A percentile compares a stretch with the other conserved stretches of the same genome.
Conservation (phyloP, 1,284 basidiomycete genomes). For the Puccinia triticina region DNA sequence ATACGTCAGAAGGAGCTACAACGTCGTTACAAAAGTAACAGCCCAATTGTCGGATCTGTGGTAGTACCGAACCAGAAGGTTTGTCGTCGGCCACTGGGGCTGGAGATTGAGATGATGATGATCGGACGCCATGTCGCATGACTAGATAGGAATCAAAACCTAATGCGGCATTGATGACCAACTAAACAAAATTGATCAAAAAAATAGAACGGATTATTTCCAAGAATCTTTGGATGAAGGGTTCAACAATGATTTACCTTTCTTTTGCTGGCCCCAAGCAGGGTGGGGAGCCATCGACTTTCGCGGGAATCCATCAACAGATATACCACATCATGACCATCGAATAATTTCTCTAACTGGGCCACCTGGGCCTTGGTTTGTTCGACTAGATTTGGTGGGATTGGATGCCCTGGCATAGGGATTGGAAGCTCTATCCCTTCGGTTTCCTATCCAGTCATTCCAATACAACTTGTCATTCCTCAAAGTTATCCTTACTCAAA, state of each 20-base stretch:
- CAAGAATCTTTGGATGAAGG: not conserved
- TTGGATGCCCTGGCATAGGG: slow-evolving; percentile 96
- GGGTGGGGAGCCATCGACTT: slow-evolving; percentile 90
- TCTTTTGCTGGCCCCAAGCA: slow-evolving; percentile 77
- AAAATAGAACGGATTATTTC: not conserved
- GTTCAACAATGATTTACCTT: slow-evolving; percentile 67
- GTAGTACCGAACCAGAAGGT: slow-evolving; percentile 57
- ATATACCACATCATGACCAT: slow-evolving; percentile 84
- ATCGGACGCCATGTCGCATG: slow-evolving; percentile 86
- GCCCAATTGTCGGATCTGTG: slow-evolving; percentile 66
- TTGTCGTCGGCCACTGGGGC: slow-evolving; percentile 59
- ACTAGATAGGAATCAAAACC: slow-evolving; percentile 96
- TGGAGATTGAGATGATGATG: slow-evolving; percentile 39
- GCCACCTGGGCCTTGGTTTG: slow-evolving; percentile 71
- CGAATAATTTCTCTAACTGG: slow-evolving; percentile 75
- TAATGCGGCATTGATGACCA: slow-evolving; percentile 90
- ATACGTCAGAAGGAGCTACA: slow-evolving; percentile 88
- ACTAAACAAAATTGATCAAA: slow-evolving; percentile 62
- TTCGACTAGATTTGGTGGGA: slow-evolving; percentile 66
- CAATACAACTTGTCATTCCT: not conserved
- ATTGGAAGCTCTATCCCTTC: slow-evolving; percentile 75
- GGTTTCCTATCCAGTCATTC: slow-evolving; percentile 67
- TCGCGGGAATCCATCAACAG: slow-evolving; percentile 97
- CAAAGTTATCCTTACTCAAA: not conserved
- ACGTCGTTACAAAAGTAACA: slow-evolving; percentile 99